Percentiles rank a stretch among this genome's conserved stretches.
Evolutionary conservation across 1,139 yeast species (phyloP).

Genomic region (Geotrichum reessii): DNA sequence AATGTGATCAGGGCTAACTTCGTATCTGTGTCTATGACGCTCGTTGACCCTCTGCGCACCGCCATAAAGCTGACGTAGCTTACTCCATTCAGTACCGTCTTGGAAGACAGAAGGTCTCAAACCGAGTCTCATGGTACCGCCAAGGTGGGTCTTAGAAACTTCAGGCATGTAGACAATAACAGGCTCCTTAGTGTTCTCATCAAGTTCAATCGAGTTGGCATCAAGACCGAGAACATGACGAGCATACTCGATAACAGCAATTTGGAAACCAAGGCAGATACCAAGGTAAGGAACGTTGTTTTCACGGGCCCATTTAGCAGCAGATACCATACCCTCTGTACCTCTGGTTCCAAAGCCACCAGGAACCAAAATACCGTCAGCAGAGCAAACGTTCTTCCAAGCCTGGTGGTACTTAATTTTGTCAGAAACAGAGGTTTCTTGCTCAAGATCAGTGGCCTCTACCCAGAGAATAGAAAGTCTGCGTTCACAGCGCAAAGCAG

Average conservation of each 20-base stretch:
- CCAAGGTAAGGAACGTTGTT: slow-evolving; percentile 92
- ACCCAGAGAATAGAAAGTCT: slow-evolving; percentile 90
- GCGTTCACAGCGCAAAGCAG: slow-evolving; percentile 84
- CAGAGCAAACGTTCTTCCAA: slow-evolving; percentile 90
- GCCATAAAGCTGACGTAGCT: slow-evolving; percentile 76
- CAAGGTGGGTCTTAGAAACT: slow-evolving; percentile 89
- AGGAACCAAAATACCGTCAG: slow-evolving; percentile 96
- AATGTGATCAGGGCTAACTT: slow-evolving; percentile 83
- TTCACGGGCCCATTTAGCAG: slow-evolving; percentile 97
- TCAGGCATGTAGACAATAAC: slow-evolving; percentile 98
- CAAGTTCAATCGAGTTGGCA: slow-evolving; percentile 84
- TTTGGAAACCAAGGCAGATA: slow-evolving; percentile 94
- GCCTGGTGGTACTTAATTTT: slow-evolving; percentile 86
- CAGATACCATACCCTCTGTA: slow-evolving; percentile 95
- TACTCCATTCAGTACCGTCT: slow-evolving; percentile 60
- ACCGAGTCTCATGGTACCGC: slow-evolving; percentile 99
- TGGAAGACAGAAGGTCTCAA: slow-evolving; percentile 83
- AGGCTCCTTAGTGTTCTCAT: slow-evolving; percentile 59
- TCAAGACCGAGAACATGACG: slow-evolving; percentile 70
- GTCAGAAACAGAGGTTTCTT: slow-evolving; percentile 53
- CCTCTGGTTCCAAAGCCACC: slow-evolving; percentile 99
- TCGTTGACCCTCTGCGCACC: slow-evolving; percentile 64
- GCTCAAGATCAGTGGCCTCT: slow-evolving; percentile 87
- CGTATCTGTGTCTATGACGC: slow-evolving; percentile 98
- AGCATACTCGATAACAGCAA: slow-evolving; percentile 91